A percentile compares a stretch with the other conserved stretches of the same genome.
Evolutionary conservation across 2,329 filamentous ascomycete genomes (phyloP).

Genomic region (Lasiodiplodia theobromae): DNA sequence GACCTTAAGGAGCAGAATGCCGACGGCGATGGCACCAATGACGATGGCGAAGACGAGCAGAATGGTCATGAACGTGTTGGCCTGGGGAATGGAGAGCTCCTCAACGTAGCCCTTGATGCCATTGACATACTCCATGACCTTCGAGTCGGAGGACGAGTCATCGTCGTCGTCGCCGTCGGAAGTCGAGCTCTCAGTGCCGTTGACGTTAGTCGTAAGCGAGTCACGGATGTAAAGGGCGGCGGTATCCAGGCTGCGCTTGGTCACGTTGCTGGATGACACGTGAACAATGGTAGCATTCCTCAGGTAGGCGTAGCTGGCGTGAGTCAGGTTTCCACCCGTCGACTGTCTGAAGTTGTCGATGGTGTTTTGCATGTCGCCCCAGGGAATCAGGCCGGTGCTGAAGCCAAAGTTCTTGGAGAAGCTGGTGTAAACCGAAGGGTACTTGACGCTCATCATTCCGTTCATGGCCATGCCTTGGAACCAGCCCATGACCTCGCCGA

Average conservation of each 20-base stretch:
- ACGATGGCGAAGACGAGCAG: slow-evolving; percentile 88
- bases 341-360: slow-evolving; percentile 83
- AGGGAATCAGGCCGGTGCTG: slow-evolving; percentile 83
- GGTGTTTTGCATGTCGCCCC: slow-evolving; percentile 76
- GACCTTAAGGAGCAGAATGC: slow-evolving; percentile 88
- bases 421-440: slow-evolving; percentile 85
- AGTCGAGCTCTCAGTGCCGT: slow-evolving; percentile 44
- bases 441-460: slow-evolving; percentile 91
- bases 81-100: slow-evolving; percentile 81
- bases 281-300: slow-evolving; percentile 77
- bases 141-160: slow-evolving; percentile 30
- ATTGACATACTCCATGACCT: slow-evolving; percentile 64
- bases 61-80: slow-evolving; percentile 96
- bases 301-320: slow-evolving; percentile 78
- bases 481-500: slow-evolving; percentile 83
- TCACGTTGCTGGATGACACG: slow-evolving; percentile 59
- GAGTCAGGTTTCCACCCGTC: slow-evolving; percentile 87
- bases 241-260: slow-evolving; percentile 61
- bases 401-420: slow-evolving; percentile 95
- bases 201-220: slow-evolving; percentile 43
- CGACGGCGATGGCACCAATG: slow-evolving; percentile 81
- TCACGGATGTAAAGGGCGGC: slow-evolving; percentile 43
- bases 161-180: slow-evolving; percentile 34
- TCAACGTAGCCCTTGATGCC: slow-evolving; percentile 86
- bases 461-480: slow-evolving; percentile 95